Evolutionary conservation across 2,329 filamentous ascomycete species (phyloP), one percentile per base, ranked within the genome.

Genomic region (Hymenoscyphus infarciens): DNA sequence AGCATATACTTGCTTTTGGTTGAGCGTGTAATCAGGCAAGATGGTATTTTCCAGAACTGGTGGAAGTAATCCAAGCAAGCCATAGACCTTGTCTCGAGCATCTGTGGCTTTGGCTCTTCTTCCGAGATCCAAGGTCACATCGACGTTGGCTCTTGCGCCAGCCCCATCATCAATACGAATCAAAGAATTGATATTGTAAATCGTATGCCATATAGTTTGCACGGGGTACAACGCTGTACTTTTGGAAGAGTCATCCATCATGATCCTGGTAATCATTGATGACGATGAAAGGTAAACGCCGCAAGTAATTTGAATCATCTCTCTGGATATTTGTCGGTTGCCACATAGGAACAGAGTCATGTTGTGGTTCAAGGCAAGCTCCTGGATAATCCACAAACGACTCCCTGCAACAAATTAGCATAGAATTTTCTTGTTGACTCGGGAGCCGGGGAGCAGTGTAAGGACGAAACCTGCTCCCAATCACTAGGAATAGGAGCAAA

Each of bases 1-100:
- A 7, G 19, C 13, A 39, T 63, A 63, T 25, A 61, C 58, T n/a
- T 58, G 5, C 6, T 61, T 29, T 19, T 49, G 29, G 5, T 45
- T 15, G 10, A 60, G 54, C 15, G 10, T 38, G 31, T 64, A 64
- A 22, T 64, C 56, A 5, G 62, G 62, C 2, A 15, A 33, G 13
- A 64, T 61, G 5, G 3, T 15, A 7, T 10, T 19, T 25, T 55
- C n/a, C 1, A 64, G 38, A 15, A 5, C 4, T 1, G 10, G 6
- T 3, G 63, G 60, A 13, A 64, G 42, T 5, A 64, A 15, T 22
- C 68, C 69, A 31, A 68, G 66, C 42, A 71, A 65, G 3, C 70
- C 68, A 56, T 72, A 72, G 5, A 70, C 42, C 53, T 68, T 70
- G 35, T 72, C 70, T 16, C 66, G 55, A 1, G 67, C 31, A 27